Conservation (phyloP, 768 basidiomycete species). For the Naganishia kalamii region DNA sequence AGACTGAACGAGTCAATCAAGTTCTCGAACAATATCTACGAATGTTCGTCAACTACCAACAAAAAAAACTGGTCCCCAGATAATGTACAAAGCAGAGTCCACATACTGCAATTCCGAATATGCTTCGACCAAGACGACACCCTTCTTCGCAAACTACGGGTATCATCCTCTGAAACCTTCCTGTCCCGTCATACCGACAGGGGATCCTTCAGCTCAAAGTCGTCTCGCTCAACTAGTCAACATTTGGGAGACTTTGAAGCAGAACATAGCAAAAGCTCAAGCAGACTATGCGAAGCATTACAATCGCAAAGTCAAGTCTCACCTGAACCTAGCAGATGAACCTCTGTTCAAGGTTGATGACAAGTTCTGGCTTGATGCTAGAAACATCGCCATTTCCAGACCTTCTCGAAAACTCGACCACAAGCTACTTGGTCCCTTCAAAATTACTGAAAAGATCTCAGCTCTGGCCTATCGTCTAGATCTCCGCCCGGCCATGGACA, state of each 20-base stretch:
- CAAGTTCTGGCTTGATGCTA: constrained; percentile 23
- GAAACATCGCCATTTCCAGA: constrained; percentile 27
- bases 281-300: not conserved
- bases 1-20: constrained; percentile 50
- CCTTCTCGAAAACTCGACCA: constrained; percentile 31
- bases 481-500: constrained; percentile 18
- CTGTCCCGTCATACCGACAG: not conserved
- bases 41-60: constrained; percentile 42
- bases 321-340: too few relatives aligned
- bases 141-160: constrained; percentile 44
- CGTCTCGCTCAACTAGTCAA: not conserved
- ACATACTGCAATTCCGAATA: constrained; percentile 46
- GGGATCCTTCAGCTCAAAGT: not conserved
- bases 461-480: constrained; percentile 24
- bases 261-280: not conserved
- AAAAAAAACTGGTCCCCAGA: constrained; percentile 47
- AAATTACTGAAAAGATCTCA: constrained; percentile 21
- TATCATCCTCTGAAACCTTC: constrained; percentile 1
- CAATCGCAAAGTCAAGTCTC: not conserved
- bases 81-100: constrained; percentile 46
- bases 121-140: constrained; percentile 38
- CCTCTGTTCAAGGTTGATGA: constrained; percentile 23
- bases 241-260: not conserved
- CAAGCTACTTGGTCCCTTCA: constrained; percentile 29
- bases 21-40: constrained; percentile 49